Evolutionary conservation across 164 flowering plant species (phyloP).

Genomic region (Stephania japonica): DNA sequence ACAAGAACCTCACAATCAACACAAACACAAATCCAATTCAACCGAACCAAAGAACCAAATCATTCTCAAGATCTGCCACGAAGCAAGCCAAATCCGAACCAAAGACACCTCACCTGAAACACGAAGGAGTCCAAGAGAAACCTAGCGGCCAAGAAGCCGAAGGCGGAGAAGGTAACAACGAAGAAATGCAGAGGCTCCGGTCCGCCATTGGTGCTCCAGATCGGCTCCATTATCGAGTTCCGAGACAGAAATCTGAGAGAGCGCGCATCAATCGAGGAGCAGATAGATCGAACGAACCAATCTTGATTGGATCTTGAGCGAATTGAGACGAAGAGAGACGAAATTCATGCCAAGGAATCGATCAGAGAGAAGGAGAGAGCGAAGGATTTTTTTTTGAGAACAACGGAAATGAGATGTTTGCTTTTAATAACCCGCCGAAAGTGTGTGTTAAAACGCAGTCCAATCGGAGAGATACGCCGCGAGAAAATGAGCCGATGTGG

Average conservation of each 20-base stretch:
- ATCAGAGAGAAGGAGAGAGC: not conserved
- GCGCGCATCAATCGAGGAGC: slow-evolving; percentile 1
- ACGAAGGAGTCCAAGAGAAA: not conserved
- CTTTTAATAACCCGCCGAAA: no score
- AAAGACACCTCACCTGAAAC: not conserved
- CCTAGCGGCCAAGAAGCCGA: not conserved
- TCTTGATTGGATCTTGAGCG: not conserved
- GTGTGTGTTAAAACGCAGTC: no score
- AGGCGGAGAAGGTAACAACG: not conserved
- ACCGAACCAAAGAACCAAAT: not conserved
- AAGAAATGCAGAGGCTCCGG: not conserved
- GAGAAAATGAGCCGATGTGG: no score
- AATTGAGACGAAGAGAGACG: not conserved
- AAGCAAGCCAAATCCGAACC: no score
- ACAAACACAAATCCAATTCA: not conserved
- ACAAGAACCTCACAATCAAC: not conserved
- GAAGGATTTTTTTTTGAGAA: not conserved
- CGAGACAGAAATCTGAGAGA: not conserved
- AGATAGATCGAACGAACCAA: not conserved
- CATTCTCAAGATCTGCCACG: not conserved
- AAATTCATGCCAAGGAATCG: not conserved
- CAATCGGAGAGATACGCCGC: no score
- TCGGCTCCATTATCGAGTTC: not conserved
- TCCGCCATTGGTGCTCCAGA: not conserved
- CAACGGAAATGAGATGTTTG: no score